Evolutionary conservation across 768 basidiomycete species (phyloP), one percentile per base, ranked within the genome.

Genomic region (Boletellus emodensis): DNA sequence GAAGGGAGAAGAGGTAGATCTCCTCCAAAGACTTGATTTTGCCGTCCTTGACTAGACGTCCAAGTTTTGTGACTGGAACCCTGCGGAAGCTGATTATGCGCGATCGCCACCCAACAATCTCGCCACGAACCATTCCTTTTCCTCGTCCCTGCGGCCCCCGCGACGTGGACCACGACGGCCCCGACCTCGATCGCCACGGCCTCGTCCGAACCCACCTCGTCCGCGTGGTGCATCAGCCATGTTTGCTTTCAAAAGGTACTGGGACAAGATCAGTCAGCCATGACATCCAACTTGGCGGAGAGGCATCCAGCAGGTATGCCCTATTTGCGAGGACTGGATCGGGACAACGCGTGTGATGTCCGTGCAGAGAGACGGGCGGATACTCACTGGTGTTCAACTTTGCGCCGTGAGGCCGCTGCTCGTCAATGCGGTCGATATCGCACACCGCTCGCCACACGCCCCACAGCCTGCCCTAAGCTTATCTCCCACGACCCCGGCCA

Each of bases 1-100:
- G 94, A 57, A 99, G 88, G 24, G 96, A 99, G 85, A 98, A 99
- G 68, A 99, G 94, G 77, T 98, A 99, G 74, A 98, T 97, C 71
- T 99, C 96, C 71, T 99, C 96, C 83, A 99, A 94, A 42, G 94
- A 96, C 76, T 95, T 97, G 79, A 99, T 97, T 78, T 98, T 98
- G 61, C 95, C 95, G 64, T 98, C 96, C 76, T 96, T 97, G 40
- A 97, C 94, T 66, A 99, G 84, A 74, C 96, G 94, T 54, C 96
- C 96, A 61, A 99, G 89, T 73, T 98, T 99, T 71, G 96, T 98
- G 74, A 97, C 94, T 62, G 96, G 95, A 55, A 85, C 85, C 94
- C 92, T 94, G 61, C 4, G 20, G 54, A 42, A 42, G 40, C 34
- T 35, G 15, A n/a, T 53, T 52, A 45, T 57, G 51, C 44, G 39